Percentiles rank a stretch among this genome's conserved stretches.
These are phyloP conservation scores for Cyclostephanos tholiformis DNA, from an alignment of 108 stramenopile genomes.

Conservation along the genomic window DNA sequence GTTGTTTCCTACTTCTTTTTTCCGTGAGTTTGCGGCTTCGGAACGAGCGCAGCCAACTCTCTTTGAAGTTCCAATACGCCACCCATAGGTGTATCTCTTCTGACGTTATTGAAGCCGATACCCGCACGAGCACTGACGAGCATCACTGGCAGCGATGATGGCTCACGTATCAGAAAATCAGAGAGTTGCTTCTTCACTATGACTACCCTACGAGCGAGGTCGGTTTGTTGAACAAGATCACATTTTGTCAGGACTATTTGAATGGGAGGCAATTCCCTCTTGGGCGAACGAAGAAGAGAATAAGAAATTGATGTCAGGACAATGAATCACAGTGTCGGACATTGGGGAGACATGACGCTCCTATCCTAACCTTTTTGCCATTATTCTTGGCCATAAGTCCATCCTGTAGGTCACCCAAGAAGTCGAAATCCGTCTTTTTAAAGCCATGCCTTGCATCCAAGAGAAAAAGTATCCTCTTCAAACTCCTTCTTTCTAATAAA, in stretches of 20 bases:
- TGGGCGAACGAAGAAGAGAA: slow-evolving; percentile 11
- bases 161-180: slow-evolving; percentile 67
- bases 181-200: slow-evolving; percentile 72
- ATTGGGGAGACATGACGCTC: neutral
- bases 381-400: slow-evolving; percentile 21
- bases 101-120: slow-evolving; percentile 58
- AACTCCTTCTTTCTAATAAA: slow-evolving; percentile 55
- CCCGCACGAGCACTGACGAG: slow-evolving; percentile 75
- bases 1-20: neutral
- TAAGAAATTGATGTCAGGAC: neutral
- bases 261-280: slow-evolving; percentile 70
- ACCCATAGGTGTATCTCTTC: slow-evolving; percentile 45
- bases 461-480: slow-evolving; percentile 77
- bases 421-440: slow-evolving; percentile 73
- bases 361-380: slow-evolving; percentile 18
- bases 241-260: slow-evolving; percentile 88
- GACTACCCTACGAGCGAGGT: slow-evolving; percentile 72
- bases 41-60: slow-evolving; percentile 69
- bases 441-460: slow-evolving; percentile 86
- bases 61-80: slow-evolving; percentile 80
- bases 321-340: neutral
- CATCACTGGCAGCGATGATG: slow-evolving; percentile 74
- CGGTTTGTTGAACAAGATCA: slow-evolving; percentile 73
- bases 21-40: slow-evolving; percentile 23
- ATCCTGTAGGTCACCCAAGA: slow-evolving; percentile 57